Evolutionary conservation across 805 yeast genomes (phyloP), one percentile per base, ranked within the genome.

Genomic region (Candida lessepsii): DNA sequence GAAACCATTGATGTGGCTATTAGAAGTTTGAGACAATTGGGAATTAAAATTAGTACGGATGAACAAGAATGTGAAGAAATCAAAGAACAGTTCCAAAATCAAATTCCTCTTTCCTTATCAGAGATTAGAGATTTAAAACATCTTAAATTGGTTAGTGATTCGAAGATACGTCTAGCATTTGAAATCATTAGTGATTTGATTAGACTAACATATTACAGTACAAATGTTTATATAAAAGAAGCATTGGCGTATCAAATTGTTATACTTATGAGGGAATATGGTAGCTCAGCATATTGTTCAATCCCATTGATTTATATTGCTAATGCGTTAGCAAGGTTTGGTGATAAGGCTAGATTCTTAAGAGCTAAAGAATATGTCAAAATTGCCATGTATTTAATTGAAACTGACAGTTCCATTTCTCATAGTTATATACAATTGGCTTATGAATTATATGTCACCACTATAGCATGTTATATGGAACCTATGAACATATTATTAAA

Each of bases 381-480:
- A 33, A 54, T 70, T 14, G 74, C 75, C 1, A 52, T 73, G 24
- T 49, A 50, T 9, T 47, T 73, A 4, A 50, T 71, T n/a, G 65
- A 59, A 10, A 32, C 57, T 15, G 64, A 55, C 19, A 53, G 60
- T 2, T 57, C 60, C 2, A 54, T 66, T 1, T 57, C 69, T 6
- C 49, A 65, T 15, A 63, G 63, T 35, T 55, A 63, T 35, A 61
- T 63, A 26, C 64, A 64, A 40, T 52, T 51, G 17, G 62, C 73
- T 7, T 71, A 72, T 45, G 71, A 70, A 45, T 48, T 60, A 20
- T 76, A 74, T 44, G 59, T 69, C 24, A 48, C 60, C 16, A 57
- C 70, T 3, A 44, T 74, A 45, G 80, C 76, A 2, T 51, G 60
- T 4, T 65, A 61, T 38, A 51, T 67, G 15, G 75, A 72, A 35